Conservation (phyloP, 129 eudicot genomes). For the Chrysanthemum makinoi region DNA sequence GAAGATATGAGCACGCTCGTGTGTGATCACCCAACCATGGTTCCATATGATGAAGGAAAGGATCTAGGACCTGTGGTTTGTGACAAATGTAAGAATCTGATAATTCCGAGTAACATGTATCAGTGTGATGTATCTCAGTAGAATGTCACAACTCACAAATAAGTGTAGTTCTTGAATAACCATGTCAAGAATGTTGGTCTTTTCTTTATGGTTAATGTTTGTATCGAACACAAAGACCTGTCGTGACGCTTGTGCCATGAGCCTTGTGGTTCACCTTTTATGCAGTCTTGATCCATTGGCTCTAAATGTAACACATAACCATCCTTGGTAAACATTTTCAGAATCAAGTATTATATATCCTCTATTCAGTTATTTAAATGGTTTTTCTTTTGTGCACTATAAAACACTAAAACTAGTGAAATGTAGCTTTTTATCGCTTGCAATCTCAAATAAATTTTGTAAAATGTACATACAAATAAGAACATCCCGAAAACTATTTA, state of each 20-base stretch:
- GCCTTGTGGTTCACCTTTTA: neutral
- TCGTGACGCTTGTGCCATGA: neutral
- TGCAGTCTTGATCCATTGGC: neutral
- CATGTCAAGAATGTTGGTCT: conserved; percentile 12
- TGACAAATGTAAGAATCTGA: conserved; percentile 42
- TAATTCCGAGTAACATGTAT: conserved; percentile 46
- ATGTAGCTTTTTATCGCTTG: neutral
- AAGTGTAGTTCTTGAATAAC: conserved; percentile 15
- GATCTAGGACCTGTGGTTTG: conserved; percentile 31
- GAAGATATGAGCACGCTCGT: conserved; percentile 20
- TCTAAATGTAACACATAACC: too few species aligned
- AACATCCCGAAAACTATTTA: too few species aligned
- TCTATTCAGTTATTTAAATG: too few species aligned
- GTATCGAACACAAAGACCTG: neutral
- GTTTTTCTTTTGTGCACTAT: too few species aligned
- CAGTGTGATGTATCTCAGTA: conserved; percentile 43
- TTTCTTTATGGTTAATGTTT: neutral
- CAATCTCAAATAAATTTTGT: neutral
- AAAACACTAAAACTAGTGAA: neutral
- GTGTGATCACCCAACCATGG: conserved; percentile 43
- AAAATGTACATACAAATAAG: neutral
- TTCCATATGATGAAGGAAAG: conserved; percentile 49
- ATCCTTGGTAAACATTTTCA: too few species aligned
- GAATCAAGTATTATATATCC: too few species aligned
- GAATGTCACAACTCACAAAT: conserved; percentile 20